A percentile compares a stretch with the other conserved stretches of the same genome.
phyloP scores from a whole-genome alignment of 2,329 filamentous ascomycete species.

The Geosmithia flava region DNA sequence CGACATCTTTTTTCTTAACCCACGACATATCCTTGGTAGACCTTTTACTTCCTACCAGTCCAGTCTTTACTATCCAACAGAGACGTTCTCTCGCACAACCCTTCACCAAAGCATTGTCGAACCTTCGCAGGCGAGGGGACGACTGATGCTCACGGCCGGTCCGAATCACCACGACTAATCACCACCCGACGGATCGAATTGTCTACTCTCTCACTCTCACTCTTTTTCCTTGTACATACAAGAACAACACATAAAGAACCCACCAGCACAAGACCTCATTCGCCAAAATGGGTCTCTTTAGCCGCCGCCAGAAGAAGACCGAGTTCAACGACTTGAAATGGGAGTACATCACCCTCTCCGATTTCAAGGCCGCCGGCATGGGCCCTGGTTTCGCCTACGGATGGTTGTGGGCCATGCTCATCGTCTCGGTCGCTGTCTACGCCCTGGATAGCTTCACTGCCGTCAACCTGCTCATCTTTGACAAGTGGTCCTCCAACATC shows the following conservation, averaged over 20 bases:
- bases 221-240: not conserved
- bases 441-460: conserved; percentile 87
- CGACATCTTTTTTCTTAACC: not conserved
- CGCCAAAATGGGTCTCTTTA: conserved; percentile 49
- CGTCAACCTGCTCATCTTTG: conserved; percentile 78
- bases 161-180: not conserved
- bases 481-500: conserved; percentile 78
- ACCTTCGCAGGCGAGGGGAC: conserved; percentile 2
- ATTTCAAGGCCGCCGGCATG: conserved; percentile 78
- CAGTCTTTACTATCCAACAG: not conserved
- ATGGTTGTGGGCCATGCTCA: conserved; percentile 70
- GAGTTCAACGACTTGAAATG: conserved; percentile 80
- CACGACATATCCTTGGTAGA: not conserved
- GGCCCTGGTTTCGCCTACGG: conserved; percentile 68
- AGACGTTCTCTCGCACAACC: not conserved
- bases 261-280: not conserved
- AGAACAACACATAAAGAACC: conserved; percentile 5
- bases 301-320: conserved; percentile 46
- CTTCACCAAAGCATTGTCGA: not conserved
- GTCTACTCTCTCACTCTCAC: not conserved
- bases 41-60: not conserved
- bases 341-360: conserved; percentile 68
- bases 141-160: conserved; percentile 4
- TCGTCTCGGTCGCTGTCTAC: conserved; percentile 76
- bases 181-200: not conserved